phyloP scores from a whole-genome alignment of 768 basidiomycete species.

The Xerocomellus intermedius region DNA sequence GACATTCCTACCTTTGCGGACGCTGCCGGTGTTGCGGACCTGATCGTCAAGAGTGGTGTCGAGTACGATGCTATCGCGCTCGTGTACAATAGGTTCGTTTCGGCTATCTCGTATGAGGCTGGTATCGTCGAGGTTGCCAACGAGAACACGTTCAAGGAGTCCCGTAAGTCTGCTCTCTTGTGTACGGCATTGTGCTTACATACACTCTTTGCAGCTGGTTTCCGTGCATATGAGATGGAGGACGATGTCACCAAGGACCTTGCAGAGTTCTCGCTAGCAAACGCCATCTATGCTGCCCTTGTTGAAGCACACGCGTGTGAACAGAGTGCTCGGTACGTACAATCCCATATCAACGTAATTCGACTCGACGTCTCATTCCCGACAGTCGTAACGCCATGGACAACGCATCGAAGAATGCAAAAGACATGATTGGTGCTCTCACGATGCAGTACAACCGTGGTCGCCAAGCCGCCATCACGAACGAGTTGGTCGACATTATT shows the following conservation, averaged over 20 bases:
- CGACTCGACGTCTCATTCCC: neutral
- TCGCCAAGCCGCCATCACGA: slow-evolving; percentile 96
- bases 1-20: slow-evolving; percentile 97
- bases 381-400: slow-evolving; percentile 95
- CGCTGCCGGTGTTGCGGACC: slow-evolving; percentile 90
- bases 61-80: slow-evolving; percentile 84
- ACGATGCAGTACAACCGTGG: slow-evolving; percentile 98
- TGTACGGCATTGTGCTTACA: slow-evolving; percentile 1
- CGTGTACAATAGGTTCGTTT: slow-evolving; percentile 83
- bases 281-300: slow-evolving; percentile 92
- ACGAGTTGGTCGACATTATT: slow-evolving; percentile 90
- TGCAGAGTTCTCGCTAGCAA: slow-evolving; percentile 93
- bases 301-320: slow-evolving; percentile 96
- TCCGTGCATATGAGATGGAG: slow-evolving; percentile 97
- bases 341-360: too few species aligned
- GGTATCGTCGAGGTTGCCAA: slow-evolving; percentile 74
- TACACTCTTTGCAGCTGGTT: slow-evolving; percentile 55
- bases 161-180: slow-evolving; percentile 43
- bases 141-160: slow-evolving; percentile 75
- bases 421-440: slow-evolving; percentile 84
- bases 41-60: slow-evolving; percentile 81
- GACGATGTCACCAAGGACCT: slow-evolving; percentile 94
- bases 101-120: slow-evolving; percentile 89
- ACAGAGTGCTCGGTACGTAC: slow-evolving; percentile 76
- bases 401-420: slow-evolving; percentile 98